Evolutionary conservation across 1,139 yeast genomes (phyloP).

Genomic region (Geotrichum cucujoidarum): DNA sequence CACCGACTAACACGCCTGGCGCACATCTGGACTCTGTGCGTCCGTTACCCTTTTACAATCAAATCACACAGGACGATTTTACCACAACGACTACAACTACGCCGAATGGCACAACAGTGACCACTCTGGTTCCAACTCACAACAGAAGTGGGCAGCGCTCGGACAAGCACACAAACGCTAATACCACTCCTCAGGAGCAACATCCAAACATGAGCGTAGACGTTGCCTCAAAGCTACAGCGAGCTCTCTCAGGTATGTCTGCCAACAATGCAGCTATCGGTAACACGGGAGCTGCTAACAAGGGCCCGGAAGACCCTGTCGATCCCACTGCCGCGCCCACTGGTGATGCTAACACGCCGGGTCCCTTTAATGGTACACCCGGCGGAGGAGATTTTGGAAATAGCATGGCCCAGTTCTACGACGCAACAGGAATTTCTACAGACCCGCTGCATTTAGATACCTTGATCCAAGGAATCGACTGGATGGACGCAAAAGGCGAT

Average conservation of each 20-base stretch:
- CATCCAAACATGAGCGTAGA: background rate
- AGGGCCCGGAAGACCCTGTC: no score
- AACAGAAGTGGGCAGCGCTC: slow-evolving; percentile 44
- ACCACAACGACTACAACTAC: slow-evolving; percentile 80
- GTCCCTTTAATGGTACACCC: background rate
- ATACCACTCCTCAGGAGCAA: background rate
- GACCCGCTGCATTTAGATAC: slow-evolving; percentile 36
- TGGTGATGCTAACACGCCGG: background rate
- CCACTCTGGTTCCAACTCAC: slow-evolving; percentile 77
- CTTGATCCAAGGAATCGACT: slow-evolving; percentile 71
- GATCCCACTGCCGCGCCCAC: background rate
- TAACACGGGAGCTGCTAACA: background rate
- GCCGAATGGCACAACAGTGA: slow-evolving; percentile 87
- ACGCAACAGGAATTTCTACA: slow-evolving; percentile 36
- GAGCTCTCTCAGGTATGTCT: background rate
- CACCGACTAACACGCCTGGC: slow-evolving; percentile 7
- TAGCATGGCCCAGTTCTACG: slow-evolving; percentile 44
- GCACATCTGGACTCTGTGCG: slow-evolving; percentile 12
- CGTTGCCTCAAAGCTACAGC: slow-evolving; percentile 6
- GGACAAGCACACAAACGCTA: background rate
- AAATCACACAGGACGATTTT: slow-evolving; percentile 84
- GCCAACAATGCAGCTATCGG: background rate
- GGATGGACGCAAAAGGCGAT: slow-evolving; percentile 76
- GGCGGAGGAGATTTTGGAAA: background rate
- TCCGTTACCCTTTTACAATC: slow-evolving; percentile 86